A percentile compares a stretch with the other conserved stretches of the same genome.
Evolutionary conservation across 139 green algal species (phyloP).

Genomic region (Micractinium conductrix): DNA sequence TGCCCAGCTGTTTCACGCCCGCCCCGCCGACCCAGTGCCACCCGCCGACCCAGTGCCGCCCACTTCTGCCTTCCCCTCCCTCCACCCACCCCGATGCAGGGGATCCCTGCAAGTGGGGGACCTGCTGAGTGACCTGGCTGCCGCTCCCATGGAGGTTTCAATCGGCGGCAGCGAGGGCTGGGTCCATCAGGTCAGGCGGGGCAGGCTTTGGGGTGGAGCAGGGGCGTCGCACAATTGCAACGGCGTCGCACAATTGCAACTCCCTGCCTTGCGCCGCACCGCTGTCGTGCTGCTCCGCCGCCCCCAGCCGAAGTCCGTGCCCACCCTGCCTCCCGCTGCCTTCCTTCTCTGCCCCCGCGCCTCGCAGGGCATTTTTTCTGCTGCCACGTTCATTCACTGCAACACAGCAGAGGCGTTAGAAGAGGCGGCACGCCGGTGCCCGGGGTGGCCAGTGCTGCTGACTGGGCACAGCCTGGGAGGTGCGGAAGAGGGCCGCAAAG

Average conservation of each 20-base stretch:
- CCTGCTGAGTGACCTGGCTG: conserved; percentile 57
- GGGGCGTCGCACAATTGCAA: too few species aligned
- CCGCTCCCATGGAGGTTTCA: conserved; percentile 48
- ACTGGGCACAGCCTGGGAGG: conserved; percentile 64
- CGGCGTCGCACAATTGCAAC: too few species aligned
- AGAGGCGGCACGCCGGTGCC: conserved; percentile 36
- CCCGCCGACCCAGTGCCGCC: neutral
- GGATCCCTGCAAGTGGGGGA: conserved; percentile 58
- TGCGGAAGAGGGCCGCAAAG: too few species aligned
- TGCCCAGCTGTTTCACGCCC: neutral
- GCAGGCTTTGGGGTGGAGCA: neutral
- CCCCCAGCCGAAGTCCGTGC: neutral
- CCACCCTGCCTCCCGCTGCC: neutral
- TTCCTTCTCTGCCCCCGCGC: neutral
- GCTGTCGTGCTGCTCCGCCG: neutral
- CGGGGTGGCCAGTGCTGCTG: conserved; percentile 63
- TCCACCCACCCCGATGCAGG: conserved; percentile 13
- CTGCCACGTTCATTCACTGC: conserved; percentile 65
- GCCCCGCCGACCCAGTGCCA: neutral
- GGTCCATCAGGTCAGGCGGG: conserved; percentile 37
- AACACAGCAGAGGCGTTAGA: conserved; percentile 54
- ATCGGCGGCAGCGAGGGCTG: conserved; percentile 47
- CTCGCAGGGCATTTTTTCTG: conserved; percentile 53
- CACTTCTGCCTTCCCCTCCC: neutral
- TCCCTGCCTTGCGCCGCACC: too few species aligned